These are phyloP conservation scores for Diaporthe caulivora DNA, from an alignment of 2,329 filamentous ascomycete species.

Conservation along the genomic window DNA sequence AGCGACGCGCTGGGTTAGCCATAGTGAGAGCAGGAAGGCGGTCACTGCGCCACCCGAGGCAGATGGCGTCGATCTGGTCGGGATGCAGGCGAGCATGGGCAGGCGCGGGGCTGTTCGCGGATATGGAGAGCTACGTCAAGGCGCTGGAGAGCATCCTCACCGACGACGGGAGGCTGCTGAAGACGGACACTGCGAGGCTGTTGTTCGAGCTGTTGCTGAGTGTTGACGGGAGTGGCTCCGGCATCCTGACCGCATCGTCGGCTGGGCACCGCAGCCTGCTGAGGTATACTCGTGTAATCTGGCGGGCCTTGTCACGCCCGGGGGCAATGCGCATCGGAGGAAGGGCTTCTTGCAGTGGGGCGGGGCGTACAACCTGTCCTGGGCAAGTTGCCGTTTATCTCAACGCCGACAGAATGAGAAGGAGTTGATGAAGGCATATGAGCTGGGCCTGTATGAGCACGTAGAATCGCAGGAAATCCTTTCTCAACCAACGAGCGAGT, in stretches of 20 bases:
- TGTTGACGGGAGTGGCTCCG: neutral
- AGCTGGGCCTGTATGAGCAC: slow-evolving; percentile 8
- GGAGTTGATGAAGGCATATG: slow-evolving; percentile 12
- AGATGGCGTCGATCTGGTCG: slow-evolving; percentile 44
- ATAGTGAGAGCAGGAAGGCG: slow-evolving; percentile 33
- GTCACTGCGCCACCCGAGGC: neutral
- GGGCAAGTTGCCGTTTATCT: slow-evolving; percentile 50
- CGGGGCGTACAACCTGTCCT: slow-evolving; percentile 58
- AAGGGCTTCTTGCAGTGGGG: slow-evolving; percentile 58
- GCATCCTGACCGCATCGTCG: neutral
- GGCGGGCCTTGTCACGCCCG: slow-evolving; percentile 6
- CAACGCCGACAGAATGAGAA: neutral
- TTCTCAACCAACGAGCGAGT: neutral
- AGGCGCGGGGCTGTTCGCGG: slow-evolving; percentile 59
- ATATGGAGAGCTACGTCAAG: slow-evolving; percentile 53
- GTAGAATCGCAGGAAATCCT: neutral
- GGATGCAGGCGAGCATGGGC: slow-evolving; percentile 51
- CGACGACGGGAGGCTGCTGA: slow-evolving; percentile 27
- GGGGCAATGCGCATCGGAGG: slow-evolving; percentile 50
- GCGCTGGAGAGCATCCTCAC: slow-evolving; percentile 51
- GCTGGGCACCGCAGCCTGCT: slow-evolving; percentile 30
- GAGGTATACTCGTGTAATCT: slow-evolving; percentile 48
- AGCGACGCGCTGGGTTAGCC: slow-evolving; percentile 28
- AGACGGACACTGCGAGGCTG: neutral
- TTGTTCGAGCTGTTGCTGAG: slow-evolving; percentile 3